phyloP scores from a whole-genome alignment of 345 rosid genomes.

The Citrus sinensis region DNA sequence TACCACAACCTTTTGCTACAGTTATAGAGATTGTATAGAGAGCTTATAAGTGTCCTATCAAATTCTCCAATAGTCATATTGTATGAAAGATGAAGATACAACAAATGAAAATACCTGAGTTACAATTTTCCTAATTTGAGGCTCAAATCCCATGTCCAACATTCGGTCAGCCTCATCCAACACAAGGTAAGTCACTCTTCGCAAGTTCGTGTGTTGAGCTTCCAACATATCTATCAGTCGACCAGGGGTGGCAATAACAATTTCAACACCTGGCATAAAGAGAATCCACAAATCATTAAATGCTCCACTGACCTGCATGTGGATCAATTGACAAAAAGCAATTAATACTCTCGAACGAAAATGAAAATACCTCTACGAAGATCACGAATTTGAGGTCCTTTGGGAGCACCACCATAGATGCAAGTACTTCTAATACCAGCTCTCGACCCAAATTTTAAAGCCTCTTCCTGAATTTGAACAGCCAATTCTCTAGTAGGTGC shows the following conservation, averaged over 20 bases:
- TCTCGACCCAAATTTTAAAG: slow-evolving; percentile 59
- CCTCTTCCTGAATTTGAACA: slow-evolving; percentile 93
- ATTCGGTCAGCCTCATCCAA: slow-evolving; percentile 96
- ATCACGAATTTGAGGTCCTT: slow-evolving; percentile 96
- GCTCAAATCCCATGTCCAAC: slow-evolving; percentile 99
- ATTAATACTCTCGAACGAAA: slow-evolving; percentile 2
- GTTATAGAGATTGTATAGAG: background rate
- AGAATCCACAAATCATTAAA: slow-evolving; percentile 7
- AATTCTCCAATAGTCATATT: background rate
- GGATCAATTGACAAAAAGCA: background rate
- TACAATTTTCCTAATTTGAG: slow-evolving; percentile 88
- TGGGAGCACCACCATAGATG: slow-evolving; percentile 93
- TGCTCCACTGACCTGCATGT: background rate
- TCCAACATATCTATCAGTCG: slow-evolving; percentile 94
- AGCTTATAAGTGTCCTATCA: background rate
- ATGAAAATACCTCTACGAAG: slow-evolving; percentile 68
- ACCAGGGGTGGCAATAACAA: slow-evolving; percentile 97
- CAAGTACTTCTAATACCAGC: slow-evolving; percentile 83
- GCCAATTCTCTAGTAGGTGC: slow-evolving; percentile 99
- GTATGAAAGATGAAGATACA: background rate
- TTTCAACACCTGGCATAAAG: slow-evolving; percentile 72
- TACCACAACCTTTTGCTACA: background rate
- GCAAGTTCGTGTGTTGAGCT: slow-evolving; percentile 75
- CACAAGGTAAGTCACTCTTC: slow-evolving; percentile 89
- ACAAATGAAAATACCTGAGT: slow-evolving; percentile 52